These are phyloP conservation scores for Pseudocercospora crystallina DNA, from an alignment of 2,329 filamentous ascomycete genomes.

Conservation along the genomic window DNA sequence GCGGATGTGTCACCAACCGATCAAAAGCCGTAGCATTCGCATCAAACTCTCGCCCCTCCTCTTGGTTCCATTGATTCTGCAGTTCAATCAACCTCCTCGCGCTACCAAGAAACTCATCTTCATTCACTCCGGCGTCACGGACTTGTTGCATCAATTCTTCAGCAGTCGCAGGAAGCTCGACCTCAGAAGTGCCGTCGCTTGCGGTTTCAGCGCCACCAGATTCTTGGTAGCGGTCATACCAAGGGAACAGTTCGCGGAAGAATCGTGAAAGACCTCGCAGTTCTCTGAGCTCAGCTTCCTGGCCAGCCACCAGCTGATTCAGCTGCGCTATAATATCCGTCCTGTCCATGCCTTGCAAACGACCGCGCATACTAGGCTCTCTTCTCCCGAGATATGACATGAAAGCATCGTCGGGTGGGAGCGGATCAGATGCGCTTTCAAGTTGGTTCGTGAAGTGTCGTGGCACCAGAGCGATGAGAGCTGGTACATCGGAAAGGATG, in stretches of 20 bases:
- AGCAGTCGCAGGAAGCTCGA: constrained; percentile 21
- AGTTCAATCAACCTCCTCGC: constrained; percentile 8
- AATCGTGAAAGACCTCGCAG: constrained; percentile 30
- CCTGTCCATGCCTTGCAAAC: no score
- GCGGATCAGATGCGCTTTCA: constrained; percentile 76
- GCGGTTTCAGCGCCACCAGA: constrained; percentile 1
- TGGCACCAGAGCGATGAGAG: constrained; percentile 69
- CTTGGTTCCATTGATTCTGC: background rate
- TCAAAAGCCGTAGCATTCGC: no score
- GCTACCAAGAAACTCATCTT: constrained; percentile 8
- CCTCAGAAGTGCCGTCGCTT: constrained; percentile 5
- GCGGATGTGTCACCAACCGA: no score
- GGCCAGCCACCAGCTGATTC: constrained; percentile 14
- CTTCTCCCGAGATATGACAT: constrained; percentile 8
- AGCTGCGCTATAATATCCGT: background rate
- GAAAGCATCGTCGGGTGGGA: constrained; percentile 62
- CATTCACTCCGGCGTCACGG: constrained; percentile 26
- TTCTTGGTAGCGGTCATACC: constrained; percentile 20
- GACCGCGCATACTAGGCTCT: no score
- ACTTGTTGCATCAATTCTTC: constrained; percentile 32
- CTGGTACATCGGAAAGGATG: constrained; percentile 72
- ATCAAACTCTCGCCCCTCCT: no score
- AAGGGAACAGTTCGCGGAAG: constrained; percentile 32
- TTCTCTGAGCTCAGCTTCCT: constrained; percentile 21
- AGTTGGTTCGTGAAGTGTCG: constrained; percentile 61